phyloP scores from a whole-genome alignment of 1,139 yeast species.

The Suhomyces bribrorum region DNA sequence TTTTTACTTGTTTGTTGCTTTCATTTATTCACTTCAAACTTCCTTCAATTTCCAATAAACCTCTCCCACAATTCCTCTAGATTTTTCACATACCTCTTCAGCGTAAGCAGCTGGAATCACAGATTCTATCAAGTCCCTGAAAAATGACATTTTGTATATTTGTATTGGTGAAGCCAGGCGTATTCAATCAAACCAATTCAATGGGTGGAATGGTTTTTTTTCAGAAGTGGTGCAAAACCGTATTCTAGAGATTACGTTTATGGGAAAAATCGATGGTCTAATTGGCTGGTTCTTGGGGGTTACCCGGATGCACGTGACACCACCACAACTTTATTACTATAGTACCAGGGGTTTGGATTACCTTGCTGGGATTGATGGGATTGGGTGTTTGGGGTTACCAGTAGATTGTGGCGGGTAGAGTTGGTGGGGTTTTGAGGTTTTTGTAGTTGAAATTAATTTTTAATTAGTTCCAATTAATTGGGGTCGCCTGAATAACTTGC shows the following conservation, averaged over 20 bases:
- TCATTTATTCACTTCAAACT: neutral
- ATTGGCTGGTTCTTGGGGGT: conserved; percentile 25
- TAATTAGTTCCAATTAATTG: no score
- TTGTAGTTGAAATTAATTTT: no score
- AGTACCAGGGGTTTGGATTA: neutral
- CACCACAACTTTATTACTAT: neutral
- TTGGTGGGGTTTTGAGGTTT: no score
- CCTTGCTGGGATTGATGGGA: neutral
- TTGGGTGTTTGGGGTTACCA: neutral
- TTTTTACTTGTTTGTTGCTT: no score
- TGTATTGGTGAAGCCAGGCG: conserved; percentile 4
- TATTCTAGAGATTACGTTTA: conserved; percentile 13
- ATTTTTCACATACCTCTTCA: conserved; percentile 58
- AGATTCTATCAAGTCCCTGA: conserved; percentile 79
- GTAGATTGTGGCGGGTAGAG: no score
- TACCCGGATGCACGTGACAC: conserved; percentile 10
- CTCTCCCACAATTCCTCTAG: neutral
- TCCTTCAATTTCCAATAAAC: neutral
- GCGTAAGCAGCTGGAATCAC: conserved; percentile 86
- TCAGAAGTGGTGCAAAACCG: conserved; percentile 15
- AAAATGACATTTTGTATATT: conserved; percentile 48
- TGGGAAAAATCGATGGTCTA: conserved; percentile 27
- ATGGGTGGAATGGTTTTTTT: conserved; percentile 11
- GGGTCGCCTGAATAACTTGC: no score
- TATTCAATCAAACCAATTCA: conserved; percentile 6